Conservation (phyloP, 2,329 filamentous ascomycete species). For the Hypocrella siamensis region DNA sequence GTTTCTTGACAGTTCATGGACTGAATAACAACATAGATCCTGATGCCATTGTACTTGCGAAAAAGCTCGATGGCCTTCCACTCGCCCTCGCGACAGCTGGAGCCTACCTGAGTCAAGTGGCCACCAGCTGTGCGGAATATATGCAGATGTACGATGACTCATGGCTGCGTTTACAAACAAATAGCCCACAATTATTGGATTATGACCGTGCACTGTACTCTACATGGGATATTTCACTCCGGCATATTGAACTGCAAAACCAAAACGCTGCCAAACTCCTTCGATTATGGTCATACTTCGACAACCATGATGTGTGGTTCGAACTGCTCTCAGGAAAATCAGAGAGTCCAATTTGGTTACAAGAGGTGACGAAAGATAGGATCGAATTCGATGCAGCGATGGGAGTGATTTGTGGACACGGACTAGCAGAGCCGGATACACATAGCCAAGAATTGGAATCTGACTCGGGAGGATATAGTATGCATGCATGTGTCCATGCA, state of each 20-base stretch:
- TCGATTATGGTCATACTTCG: neutral
- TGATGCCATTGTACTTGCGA: neutral
- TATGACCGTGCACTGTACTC: neutral
- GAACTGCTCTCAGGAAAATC: neutral
- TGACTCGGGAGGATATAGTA: neutral
- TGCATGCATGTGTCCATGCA: neutral
- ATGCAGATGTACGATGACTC: neutral
- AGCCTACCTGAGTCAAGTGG: neutral
- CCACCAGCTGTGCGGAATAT: neutral
- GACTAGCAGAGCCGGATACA: neutral
- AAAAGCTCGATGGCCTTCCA: neutral
- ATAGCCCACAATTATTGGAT: neutral
- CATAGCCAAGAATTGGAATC: neutral
- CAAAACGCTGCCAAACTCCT: constrained; percentile 2
- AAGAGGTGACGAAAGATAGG: neutral
- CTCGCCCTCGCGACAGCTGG: neutral
- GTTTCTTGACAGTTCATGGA: neutral
- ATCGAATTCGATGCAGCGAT: neutral
- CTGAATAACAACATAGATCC: neutral
- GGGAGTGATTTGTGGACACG: neutral
- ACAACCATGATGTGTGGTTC: neutral
- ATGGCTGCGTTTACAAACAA: neutral
- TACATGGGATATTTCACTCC: neutral
- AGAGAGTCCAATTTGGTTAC: neutral
- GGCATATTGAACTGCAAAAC: constrained; percentile 4